Base-by-base conservation (phyloP, 768 basidiomycete genomes). In the button mushroom (Agaricus bisporus) region DNA sequence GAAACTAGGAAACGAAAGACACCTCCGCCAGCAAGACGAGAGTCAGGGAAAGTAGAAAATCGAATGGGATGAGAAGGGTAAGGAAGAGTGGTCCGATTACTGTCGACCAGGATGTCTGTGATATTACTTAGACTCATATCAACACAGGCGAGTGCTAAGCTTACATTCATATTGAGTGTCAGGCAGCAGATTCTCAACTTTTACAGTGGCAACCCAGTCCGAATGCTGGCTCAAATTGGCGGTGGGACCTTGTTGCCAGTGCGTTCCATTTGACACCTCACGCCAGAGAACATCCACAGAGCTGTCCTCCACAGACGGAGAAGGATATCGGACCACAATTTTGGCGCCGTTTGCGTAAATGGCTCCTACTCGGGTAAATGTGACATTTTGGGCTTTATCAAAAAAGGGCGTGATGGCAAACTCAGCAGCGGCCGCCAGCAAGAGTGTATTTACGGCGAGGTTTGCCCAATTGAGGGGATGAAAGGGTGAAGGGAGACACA, bases 41-140 rank as follows among this genome's bases (percentile, higher is more conserved):
- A 76, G 63, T 91, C 88, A 2, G 88, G 87, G 68, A 85, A 87
- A 7, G 88, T 91, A 54, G 71, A 79, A 72, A 91, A 90, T 18
- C 66, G 64, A 43, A 86, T 75, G 6, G 83, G 79, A 5, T 61
- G 60, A 12, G 60, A 48, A 14, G 81, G 80, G 63, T 77, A 78
- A n/a, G 76, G 74, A 32, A 83, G 71, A 54, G 73, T 45, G 3
- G 75, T 74, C 38, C 67, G 64, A 56, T 83, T 78, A 26, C 62
- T 66, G 56, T 38, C 71, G 60, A 63, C 76, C 60, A 70, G 60
- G 29, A 66, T 70, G 66, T 83, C 81, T 82, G 48, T 25, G 29
- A 36, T 18, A 8, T 18, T 26, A 6, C 22, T 56, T 29, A 49
- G 29, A 43, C 48, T 39, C 14, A 48, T 48, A n/a, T 55, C 25